Conservation (phyloP, 139 green algal species). For the Dunaliella primolecta region DNA sequence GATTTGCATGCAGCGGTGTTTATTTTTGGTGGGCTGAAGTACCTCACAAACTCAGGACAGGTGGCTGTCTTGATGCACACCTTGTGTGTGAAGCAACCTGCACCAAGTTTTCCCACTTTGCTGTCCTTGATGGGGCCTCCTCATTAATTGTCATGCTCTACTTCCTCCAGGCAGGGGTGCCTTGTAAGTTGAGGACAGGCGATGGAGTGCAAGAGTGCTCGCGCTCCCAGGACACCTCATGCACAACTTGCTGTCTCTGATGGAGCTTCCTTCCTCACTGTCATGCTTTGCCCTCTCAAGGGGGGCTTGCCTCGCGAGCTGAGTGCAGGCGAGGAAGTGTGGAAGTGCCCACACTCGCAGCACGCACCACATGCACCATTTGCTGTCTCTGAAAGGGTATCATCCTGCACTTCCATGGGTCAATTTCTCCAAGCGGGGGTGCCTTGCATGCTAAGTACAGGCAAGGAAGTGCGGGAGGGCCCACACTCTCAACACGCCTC, state of each 20-base stretch:
- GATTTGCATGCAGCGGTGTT: too few species aligned
- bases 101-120: too few species aligned
- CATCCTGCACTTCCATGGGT: too few species aligned
- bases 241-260: too few species aligned
- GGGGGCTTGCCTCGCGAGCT: slow-evolving; percentile 53
- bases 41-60: slow-evolving; percentile 32
- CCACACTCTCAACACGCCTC: slow-evolving; percentile 72
- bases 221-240: not conserved
- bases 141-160: too few species aligned
- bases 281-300: not conserved
- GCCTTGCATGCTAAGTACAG: slow-evolving; percentile 56
- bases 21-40: too few species aligned
- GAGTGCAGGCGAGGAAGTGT: slow-evolving; percentile 76
- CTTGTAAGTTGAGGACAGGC: slow-evolving; percentile 31
- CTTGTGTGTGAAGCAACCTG: too few species aligned
- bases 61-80: not conserved
- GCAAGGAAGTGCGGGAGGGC: slow-evolving; percentile 78
- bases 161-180: slow-evolving; percentile 21
- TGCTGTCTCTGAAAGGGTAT: too few species aligned
- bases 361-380: too few species aligned
- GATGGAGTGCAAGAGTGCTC: not conserved
- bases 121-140: too few species aligned
- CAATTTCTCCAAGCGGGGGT: slow-evolving; percentile 25
- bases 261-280: too few species aligned
- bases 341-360: slow-evolving; percentile 64